Evolutionary conservation across 805 yeast genomes (phyloP).

Genomic region (Kazachstania psychrophila): DNA sequence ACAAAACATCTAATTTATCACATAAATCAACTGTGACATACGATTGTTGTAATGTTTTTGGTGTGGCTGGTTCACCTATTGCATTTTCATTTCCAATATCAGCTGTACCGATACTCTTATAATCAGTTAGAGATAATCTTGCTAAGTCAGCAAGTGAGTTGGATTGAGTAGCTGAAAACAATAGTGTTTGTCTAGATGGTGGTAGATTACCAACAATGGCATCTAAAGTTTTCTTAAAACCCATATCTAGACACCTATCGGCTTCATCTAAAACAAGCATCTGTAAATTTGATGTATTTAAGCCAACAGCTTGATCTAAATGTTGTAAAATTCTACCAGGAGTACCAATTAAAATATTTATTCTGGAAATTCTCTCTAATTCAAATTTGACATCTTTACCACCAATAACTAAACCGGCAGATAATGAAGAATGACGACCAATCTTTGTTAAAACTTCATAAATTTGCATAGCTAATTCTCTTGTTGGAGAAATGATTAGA

Average conservation of each 20-base stretch:
- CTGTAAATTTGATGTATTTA: slow-evolving; percentile 67
- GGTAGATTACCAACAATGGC: slow-evolving; percentile 72
- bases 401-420: slow-evolving; percentile 89
- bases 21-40: slow-evolving; percentile 62
- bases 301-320: slow-evolving; percentile 78
- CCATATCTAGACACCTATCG: slow-evolving; percentile 88
- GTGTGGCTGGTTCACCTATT: slow-evolving; percentile 52
- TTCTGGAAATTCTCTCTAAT: slow-evolving; percentile 64
- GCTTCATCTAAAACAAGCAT: slow-evolving; percentile 84
- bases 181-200: slow-evolving; percentile 67
- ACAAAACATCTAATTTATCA: slow-evolving; percentile 77
- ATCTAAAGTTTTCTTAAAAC: slow-evolving; percentile 75
- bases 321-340: slow-evolving; percentile 90
- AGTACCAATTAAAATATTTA: slow-evolving; percentile 81
- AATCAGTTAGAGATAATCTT: slow-evolving; percentile 41
- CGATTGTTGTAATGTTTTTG: slow-evolving; percentile 76
- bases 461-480: slow-evolving; percentile 85
- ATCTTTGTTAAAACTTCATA: slow-evolving; percentile 79
- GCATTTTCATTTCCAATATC: slow-evolving; percentile 55
- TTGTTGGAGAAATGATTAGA: slow-evolving; percentile 78
- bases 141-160: slow-evolving; percentile 78
- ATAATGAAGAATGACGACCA: slow-evolving; percentile 63
- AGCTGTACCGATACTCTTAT: slow-evolving; percentile 38
- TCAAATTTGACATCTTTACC: slow-evolving; percentile 84
- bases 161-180: slow-evolving; percentile 86